Conservation (phyloP, 2,329 filamentous ascomycete species). For the Didymellaceae sp. region DNA sequence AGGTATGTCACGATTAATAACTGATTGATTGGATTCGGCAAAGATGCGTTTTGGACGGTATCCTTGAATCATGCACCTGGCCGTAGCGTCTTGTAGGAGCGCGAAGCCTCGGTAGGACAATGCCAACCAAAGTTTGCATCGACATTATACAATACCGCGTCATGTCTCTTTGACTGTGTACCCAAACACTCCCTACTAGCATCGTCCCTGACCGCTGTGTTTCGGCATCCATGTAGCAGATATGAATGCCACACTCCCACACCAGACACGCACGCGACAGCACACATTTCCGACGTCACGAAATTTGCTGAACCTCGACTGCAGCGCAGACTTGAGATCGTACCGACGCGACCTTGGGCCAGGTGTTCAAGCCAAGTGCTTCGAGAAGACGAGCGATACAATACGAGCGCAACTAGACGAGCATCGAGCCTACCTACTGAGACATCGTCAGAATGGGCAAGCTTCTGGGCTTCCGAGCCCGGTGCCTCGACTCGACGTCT, state of each 20-base stretch:
- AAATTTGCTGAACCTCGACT: constrained; percentile 29
- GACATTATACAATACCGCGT: constrained; percentile 2
- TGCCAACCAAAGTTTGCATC: constrained; percentile 14
- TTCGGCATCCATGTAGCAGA: no score
- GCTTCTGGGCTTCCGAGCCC: constrained; percentile 13
- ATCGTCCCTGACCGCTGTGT: neutral
- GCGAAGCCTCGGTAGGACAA: constrained; percentile 6
- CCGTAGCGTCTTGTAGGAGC: constrained; percentile 1
- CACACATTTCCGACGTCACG: constrained; percentile 11
- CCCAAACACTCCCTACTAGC: neutral
- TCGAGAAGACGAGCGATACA: constrained; percentile 28
- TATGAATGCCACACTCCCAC: constrained; percentile 17
- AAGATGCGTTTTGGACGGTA: neutral
- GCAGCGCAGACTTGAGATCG: constrained; percentile 28
- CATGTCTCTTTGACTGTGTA: neutral
- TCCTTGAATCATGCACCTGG: neutral
- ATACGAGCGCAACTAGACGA: constrained; percentile 29
- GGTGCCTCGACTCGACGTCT: constrained; percentile 18
- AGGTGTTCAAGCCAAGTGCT: constrained; percentile 29
- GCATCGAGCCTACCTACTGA: constrained; percentile 27
- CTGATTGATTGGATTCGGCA: neutral
- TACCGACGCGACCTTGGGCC: constrained; percentile 32
- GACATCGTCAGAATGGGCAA: constrained; percentile 13
- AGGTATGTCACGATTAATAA: neutral
- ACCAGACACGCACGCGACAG: constrained; percentile 19